phyloP scores from a whole-genome alignment of 108 stramenopile species.

The Nitzschia inconspicua region DNA sequence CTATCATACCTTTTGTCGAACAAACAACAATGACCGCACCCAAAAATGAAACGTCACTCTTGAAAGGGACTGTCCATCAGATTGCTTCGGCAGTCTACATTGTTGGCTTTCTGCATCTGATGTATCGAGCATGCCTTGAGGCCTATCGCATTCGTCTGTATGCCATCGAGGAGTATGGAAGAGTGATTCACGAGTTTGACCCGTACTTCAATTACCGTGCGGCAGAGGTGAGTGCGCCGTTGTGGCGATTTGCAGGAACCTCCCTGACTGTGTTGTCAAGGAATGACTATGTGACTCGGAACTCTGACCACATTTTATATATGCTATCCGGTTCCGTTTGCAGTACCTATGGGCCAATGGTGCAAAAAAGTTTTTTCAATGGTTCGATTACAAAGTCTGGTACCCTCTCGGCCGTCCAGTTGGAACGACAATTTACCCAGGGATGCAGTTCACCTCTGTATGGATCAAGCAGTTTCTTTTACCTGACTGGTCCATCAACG shows the following conservation, averaged over 20 bases:
- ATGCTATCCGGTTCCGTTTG: not conserved
- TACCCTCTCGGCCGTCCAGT: constrained; percentile 96
- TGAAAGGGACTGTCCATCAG: not conserved
- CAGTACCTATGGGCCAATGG: constrained; percentile 59
- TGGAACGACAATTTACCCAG: constrained; percentile 99
- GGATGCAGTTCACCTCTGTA: constrained; percentile 94
- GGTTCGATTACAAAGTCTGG: constrained; percentile 94
- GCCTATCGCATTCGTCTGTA: constrained; percentile 81
- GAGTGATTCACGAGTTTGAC: constrained; percentile 85
- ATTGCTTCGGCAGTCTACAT: constrained; percentile 25
- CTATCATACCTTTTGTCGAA: too few species aligned
- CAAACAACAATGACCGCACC: too few species aligned
- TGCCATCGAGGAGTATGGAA: constrained; percentile 83
- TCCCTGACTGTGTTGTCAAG: not conserved
- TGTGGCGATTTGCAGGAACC: constrained; percentile 23
- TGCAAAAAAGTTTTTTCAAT: constrained; percentile 62
- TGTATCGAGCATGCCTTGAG: constrained; percentile 26
- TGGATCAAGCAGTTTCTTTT: constrained; percentile 69
- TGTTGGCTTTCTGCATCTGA: constrained; percentile 20
- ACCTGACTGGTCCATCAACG: constrained; percentile 80
- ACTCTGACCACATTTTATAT: not conserved
- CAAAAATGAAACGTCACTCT: constrained; percentile 6
- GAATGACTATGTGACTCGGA: not conserved
- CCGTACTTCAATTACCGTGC: constrained; percentile 94
- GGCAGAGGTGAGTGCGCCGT: constrained; percentile 54